phyloP scores from a whole-genome alignment of 2,329 filamentous ascomycete genomes.

The Trichoderma afroharzianum region DNA sequence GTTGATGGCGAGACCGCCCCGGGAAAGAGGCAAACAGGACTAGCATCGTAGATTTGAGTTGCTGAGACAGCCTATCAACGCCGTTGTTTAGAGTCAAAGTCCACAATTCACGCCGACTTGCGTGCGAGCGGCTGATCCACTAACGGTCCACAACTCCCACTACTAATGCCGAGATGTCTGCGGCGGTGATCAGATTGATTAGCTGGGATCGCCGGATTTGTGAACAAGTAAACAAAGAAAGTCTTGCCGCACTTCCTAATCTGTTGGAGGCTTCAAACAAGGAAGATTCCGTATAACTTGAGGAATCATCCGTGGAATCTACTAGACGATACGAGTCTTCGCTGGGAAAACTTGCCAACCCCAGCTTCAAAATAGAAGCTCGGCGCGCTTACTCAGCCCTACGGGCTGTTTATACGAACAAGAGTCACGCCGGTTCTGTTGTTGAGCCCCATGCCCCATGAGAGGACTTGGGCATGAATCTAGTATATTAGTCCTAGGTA shows the following conservation, averaged over 20 bases:
- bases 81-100: not conserved
- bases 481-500: not conserved
- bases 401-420: not conserved
- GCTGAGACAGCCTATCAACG: not conserved
- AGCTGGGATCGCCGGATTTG: not conserved
- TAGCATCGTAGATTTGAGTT: not conserved
- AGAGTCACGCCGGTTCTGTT: not conserved
- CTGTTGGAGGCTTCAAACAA: not conserved
- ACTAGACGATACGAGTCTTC: not conserved
- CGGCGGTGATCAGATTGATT: not conserved
- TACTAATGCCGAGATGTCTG: conserved; percentile 2
- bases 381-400: not conserved
- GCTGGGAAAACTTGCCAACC: not conserved
- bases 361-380: not conserved
- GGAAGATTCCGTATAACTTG: not conserved
- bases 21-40: not conserved
- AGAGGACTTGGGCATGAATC: not conserved
- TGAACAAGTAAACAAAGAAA: not conserved
- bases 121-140: not conserved
- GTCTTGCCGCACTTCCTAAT: not conserved
- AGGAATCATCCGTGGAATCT: not conserved
- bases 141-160: not conserved
- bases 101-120: not conserved
- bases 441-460: not conserved
- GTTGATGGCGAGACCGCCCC: conserved; percentile 9